A percentile compares a stretch with the other conserved stretches of the same genome.
phyloP scores from a whole-genome alignment of 2,329 filamentous ascomycete species.

The Aquanectria penicillioides region DNA sequence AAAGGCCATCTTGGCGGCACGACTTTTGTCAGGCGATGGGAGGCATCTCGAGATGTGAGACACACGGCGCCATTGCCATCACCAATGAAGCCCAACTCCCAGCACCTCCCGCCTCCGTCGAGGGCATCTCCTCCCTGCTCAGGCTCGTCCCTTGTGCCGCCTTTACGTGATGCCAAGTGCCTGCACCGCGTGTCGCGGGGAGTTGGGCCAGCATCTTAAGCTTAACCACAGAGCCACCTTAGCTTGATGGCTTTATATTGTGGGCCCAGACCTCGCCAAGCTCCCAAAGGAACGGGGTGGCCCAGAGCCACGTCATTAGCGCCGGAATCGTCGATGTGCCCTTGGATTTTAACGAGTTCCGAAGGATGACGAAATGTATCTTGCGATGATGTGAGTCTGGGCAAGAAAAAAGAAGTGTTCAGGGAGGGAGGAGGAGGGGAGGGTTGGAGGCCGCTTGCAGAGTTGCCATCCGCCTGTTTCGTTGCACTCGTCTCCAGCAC shows the following conservation, averaged over 20 bases:
- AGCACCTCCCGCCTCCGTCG: no score
- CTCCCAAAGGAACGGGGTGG: neutral
- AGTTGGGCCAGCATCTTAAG: slow-evolving; percentile 18
- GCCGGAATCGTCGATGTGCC: slow-evolving; percentile 6
- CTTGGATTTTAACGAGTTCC: slow-evolving; percentile 9
- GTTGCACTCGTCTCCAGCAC: no score
- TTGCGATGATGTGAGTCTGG: no score
- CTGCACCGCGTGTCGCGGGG: neutral
- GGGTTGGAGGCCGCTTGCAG: no score
- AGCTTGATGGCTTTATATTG: slow-evolving; percentile 31
- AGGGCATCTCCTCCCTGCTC: neutral
- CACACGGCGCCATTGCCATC: no score
- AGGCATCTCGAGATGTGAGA: no score
- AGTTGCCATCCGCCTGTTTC: no score
- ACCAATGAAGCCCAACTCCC: neutral
- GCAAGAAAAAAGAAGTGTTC: neutral
- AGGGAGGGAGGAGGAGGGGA: neutral
- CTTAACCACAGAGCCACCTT: slow-evolving; percentile 32
- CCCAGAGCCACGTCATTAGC: slow-evolving; percentile 14
- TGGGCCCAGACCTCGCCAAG: slow-evolving; percentile 17
- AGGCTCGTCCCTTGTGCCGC: neutral
- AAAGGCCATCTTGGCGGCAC: no score
- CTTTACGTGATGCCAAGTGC: neutral
- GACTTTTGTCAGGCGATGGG: no score
- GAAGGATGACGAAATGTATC: slow-evolving; percentile 3